phyloP scores from a whole-genome alignment of 208 protist genomes.

The Leishmania major region DNA sequence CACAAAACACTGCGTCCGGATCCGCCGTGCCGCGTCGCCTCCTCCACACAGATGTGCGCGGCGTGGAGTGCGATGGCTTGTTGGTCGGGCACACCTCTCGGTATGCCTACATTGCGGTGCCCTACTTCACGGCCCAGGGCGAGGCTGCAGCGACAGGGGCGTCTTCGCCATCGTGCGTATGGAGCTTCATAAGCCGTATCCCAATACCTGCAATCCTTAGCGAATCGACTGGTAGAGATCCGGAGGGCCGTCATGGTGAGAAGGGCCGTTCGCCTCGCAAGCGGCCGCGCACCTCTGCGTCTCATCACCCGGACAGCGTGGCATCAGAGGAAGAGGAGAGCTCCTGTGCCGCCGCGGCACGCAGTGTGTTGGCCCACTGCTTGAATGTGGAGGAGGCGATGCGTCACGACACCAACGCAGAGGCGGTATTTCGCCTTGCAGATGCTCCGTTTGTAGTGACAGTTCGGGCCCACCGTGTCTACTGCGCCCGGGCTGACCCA shows the following conservation, averaged over 20 bases:
- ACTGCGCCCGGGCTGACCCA: slow-evolving; percentile 35
- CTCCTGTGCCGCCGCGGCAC: background rate
- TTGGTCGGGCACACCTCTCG: slow-evolving; percentile 57
- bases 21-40: slow-evolving; percentile 20
- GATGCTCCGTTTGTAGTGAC: slow-evolving; percentile 33
- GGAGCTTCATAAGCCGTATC: slow-evolving; percentile 39
- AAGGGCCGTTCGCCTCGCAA: background rate
- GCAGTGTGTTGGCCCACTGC: slow-evolving; percentile 16
- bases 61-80: slow-evolving; percentile 68
- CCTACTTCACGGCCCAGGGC: slow-evolving; percentile 24
- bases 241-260: background rate
- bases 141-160: slow-evolving; percentile 1
- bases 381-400: slow-evolving; percentile 36
- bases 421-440: slow-evolving; percentile 8
- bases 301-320: slow-evolving; percentile 9
- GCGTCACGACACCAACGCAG: slow-evolving; percentile 36
- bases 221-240: background rate
- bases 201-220: slow-evolving; percentile 31
- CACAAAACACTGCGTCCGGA: background rate
- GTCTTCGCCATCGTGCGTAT: slow-evolving; percentile 12
- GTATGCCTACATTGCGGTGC: slow-evolving; percentile 78
- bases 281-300: background rate
- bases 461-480: slow-evolving; percentile 63
- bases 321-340: background rate
- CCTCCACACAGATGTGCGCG: slow-evolving; percentile 72